Percentiles rank a stretch among this genome's conserved stretches.
Evolutionary conservation across 441 rosid species (phyloP).

Genomic region (Populus tomentosa): DNA sequence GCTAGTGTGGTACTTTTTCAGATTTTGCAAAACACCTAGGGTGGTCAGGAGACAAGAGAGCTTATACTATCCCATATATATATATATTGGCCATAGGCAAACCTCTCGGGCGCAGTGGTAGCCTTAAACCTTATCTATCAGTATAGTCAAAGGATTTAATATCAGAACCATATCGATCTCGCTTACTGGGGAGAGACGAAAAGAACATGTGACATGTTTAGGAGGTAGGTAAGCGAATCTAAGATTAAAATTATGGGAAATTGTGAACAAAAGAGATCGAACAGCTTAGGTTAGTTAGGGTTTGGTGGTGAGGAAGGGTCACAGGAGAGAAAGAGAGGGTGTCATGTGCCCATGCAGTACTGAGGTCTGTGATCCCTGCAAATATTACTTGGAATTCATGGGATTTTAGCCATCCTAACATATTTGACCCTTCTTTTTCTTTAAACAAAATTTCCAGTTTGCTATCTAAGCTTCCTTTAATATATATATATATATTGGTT

Average conservation of each 20-base stretch:
- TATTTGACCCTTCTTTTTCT: background rate
- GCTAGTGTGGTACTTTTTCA: background rate
- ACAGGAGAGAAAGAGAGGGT: background rate
- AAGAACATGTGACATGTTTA: constrained; percentile 33
- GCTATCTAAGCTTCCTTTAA: background rate
- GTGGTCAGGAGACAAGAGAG: background rate
- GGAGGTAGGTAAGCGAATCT: constrained; percentile 29
- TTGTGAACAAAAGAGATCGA: too few species aligned
- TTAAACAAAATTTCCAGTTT: background rate
- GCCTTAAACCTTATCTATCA: background rate
- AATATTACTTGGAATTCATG: constrained; percentile 4
- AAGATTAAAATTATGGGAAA: background rate
- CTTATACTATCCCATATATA: background rate
- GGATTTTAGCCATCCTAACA: constrained; percentile 7
- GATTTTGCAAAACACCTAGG: background rate
- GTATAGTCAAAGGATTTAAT: background rate
- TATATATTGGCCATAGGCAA: too few species aligned
- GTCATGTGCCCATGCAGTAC: constrained; percentile 2
- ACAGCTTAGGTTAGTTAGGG: background rate
- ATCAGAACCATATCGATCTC: constrained; percentile 3
- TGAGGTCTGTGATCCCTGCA: constrained; percentile 9
- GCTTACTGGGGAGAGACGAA: constrained; percentile 1
- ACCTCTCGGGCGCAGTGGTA: background rate
- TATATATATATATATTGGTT: background rate
- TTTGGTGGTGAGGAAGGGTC: background rate